Evolutionary conservation across 768 basidiomycete genomes (phyloP).

Genomic region (Tylopilus rubrobrunneus): DNA sequence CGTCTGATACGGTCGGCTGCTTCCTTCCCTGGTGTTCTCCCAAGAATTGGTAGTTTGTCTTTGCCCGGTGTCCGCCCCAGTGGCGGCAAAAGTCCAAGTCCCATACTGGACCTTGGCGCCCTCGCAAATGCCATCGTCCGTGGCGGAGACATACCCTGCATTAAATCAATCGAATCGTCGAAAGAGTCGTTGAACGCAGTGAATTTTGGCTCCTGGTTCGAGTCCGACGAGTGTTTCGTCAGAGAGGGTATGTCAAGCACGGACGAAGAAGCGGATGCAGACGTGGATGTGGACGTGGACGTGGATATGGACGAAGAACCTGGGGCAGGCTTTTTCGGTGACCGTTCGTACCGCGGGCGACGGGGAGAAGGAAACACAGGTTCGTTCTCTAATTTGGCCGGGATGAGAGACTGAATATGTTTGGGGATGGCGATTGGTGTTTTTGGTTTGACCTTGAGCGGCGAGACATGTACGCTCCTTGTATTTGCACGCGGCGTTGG

Average conservation of each 20-base stretch:
- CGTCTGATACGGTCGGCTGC: slow-evolving; percentile 67
- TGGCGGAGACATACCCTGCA: slow-evolving; percentile 48
- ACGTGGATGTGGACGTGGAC: slow-evolving; percentile 33
- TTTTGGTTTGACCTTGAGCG: slow-evolving; percentile 54
- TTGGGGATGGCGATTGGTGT: slow-evolving; percentile 52
- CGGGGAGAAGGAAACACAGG: slow-evolving; percentile 43
- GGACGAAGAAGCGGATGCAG: slow-evolving; percentile 26
- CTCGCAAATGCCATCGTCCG: slow-evolving; percentile 51
- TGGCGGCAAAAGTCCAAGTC: slow-evolving; percentile 32
- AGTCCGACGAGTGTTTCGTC: slow-evolving; percentile 31
- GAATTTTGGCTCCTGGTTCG: slow-evolving; percentile 43
- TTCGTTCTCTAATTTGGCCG: slow-evolving; percentile 62
- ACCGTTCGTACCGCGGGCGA: slow-evolving; percentile 28
- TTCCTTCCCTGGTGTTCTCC: slow-evolving; percentile 67
- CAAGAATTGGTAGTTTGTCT: slow-evolving; percentile 41
- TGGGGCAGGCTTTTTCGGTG: slow-evolving; percentile 24
- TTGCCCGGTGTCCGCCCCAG: slow-evolving; percentile 65
- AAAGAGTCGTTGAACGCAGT: slow-evolving; percentile 29
- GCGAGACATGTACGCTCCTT: slow-evolving; percentile 37
- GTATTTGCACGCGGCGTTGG: slow-evolving; percentile 37
- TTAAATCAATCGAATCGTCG: slow-evolving; percentile 38
- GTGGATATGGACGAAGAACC: slow-evolving; percentile 16
- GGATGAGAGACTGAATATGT: slow-evolving; percentile 58
- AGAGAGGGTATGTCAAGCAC: slow-evolving; percentile 50
- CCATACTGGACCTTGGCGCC: slow-evolving; percentile 33